phyloP scores from a whole-genome alignment of 2,329 filamentous ascomycete genomes.

The Phaeomoniella chlamydospora region DNA sequence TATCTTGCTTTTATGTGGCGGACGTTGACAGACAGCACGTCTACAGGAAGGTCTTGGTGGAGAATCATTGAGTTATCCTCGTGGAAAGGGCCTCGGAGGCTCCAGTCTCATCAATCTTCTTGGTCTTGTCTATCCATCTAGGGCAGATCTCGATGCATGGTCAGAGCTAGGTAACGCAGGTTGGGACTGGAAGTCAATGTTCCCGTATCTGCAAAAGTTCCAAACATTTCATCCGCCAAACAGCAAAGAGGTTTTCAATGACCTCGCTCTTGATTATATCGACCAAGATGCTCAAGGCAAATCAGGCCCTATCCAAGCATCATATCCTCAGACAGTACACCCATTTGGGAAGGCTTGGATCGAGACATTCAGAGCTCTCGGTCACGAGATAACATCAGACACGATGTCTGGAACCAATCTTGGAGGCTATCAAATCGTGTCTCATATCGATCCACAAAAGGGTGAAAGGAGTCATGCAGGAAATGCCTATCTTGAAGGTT shows the following conservation, averaged over 20 bases:
- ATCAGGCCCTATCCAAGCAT: slow-evolving; percentile 34
- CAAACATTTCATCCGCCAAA: slow-evolving; percentile 5
- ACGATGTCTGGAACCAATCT: slow-evolving; percentile 22
- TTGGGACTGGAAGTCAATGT: slow-evolving; percentile 28
- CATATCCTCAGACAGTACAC: slow-evolving; percentile 18
- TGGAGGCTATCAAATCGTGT: slow-evolving; percentile 21
- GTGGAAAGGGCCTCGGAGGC: slow-evolving; percentile 17
- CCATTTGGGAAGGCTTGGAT: slow-evolving; percentile 13
- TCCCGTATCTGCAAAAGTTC: slow-evolving; percentile 36
- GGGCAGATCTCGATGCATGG: slow-evolving; percentile 29
- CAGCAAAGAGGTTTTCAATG: slow-evolving; percentile 7
- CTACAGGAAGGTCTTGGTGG: too few species aligned
- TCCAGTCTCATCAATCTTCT: slow-evolving; percentile 18
- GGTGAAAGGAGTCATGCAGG: slow-evolving; percentile 25
- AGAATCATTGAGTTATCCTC: slow-evolving; percentile 11
- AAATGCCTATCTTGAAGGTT: slow-evolving; percentile 21
- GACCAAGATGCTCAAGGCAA: slow-evolving; percentile 25
- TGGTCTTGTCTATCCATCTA: slow-evolving; percentile 7
- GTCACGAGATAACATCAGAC: slow-evolving; percentile 10
- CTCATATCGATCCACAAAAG: slow-evolving; percentile 16
- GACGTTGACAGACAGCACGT: too few species aligned
- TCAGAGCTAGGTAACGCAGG: slow-evolving; percentile 27
- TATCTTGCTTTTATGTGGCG: too few species aligned
- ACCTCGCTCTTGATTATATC: slow-evolving; percentile 10
- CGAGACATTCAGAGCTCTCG: slow-evolving; percentile 9